Percentiles rank a stretch among this genome's conserved stretches.
These are phyloP conservation scores for Didymella sp. DNA, from an alignment of 2,329 filamentous ascomycete genomes.

Conservation along the genomic window DNA sequence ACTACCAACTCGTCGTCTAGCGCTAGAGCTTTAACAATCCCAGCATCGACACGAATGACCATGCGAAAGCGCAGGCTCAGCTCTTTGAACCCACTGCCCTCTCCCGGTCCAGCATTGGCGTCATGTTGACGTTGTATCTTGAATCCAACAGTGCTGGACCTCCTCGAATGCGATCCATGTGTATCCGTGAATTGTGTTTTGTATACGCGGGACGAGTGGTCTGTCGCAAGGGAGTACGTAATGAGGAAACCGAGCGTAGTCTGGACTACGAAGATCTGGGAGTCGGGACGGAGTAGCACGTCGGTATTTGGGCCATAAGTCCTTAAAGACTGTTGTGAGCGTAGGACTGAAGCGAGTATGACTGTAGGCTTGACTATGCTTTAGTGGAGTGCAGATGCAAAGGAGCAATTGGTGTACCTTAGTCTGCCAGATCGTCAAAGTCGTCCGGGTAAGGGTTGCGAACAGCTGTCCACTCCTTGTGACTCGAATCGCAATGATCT, in stretches of 20 bases:
- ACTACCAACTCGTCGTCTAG: constrained; percentile 93
- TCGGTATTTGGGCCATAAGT: constrained; percentile 86
- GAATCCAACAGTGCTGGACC: constrained; percentile 58
- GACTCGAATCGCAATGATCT: constrained; percentile 77
- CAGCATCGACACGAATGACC: constrained; percentile 97
- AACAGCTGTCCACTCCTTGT: constrained; percentile 84
- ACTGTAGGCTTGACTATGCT: constrained; percentile 74
- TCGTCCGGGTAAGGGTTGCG: constrained; percentile 82
- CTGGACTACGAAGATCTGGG: constrained; percentile 88
- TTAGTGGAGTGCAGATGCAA: constrained; percentile 30
- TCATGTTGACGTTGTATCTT: constrained; percentile 49
- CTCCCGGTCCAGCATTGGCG: constrained; percentile 70
- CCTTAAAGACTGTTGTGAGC: constrained; percentile 78
- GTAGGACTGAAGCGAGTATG: constrained; percentile 81
- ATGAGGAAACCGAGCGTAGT: constrained; percentile 87
- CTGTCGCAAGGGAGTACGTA: constrained; percentile 89
- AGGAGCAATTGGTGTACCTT: constrained; percentile 66
- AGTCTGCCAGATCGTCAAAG: constrained; percentile 95
- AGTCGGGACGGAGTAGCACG: constrained; percentile 87
- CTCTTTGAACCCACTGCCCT: constrained; percentile 82
- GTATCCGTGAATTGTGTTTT: constrained; percentile 76
- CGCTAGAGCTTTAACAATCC: constrained; percentile 85
- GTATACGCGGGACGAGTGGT: constrained; percentile 83
- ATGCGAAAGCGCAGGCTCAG: constrained; percentile 92
- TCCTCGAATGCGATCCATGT: constrained; percentile 51